A percentile compares a stretch with the other conserved stretches of the same genome.
Conservation (phyloP, 2,329 filamentous ascomycete species). For the Cephalotrichum gorgonifer region DNA sequence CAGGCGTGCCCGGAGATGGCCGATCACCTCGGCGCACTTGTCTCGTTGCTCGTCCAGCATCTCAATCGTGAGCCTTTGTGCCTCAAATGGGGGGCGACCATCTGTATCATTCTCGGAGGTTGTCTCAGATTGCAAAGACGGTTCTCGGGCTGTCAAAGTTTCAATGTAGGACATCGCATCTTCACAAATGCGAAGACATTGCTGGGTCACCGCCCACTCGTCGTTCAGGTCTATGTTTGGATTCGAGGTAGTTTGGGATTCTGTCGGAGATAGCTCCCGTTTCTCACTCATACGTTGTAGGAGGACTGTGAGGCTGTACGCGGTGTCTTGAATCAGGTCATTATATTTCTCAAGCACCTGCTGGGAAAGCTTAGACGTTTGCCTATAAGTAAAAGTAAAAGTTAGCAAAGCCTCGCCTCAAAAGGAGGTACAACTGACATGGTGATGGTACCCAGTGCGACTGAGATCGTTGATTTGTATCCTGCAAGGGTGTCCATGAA, state of each 20-base stretch:
- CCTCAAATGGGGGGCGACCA: constrained; percentile 16
- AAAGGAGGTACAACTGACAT: constrained; percentile 17
- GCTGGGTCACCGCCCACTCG: constrained; percentile 23
- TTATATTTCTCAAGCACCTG: constrained; percentile 22
- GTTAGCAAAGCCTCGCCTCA: constrained; percentile 6
- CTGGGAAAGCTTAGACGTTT: constrained; percentile 18
- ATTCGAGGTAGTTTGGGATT: constrained; percentile 10
- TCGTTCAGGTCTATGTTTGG: constrained; percentile 20
- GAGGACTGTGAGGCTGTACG: constrained; percentile 21
- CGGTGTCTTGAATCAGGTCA: constrained; percentile 25
- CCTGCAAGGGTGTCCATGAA: constrained; percentile 25
- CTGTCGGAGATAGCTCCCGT: constrained; percentile 12
- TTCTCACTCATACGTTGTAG: constrained; percentile 25
- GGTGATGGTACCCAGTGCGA: constrained; percentile 23
- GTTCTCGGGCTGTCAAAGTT: constrained; percentile 17
- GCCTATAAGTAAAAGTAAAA: constrained; percentile 13
- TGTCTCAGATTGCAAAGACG: constrained; percentile 11
- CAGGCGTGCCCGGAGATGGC: constrained; percentile 20
- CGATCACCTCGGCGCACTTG: constrained; percentile 18
- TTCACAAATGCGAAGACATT: constrained; percentile 28
- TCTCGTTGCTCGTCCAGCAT: constrained; percentile 19
- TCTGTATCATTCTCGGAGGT: neutral
- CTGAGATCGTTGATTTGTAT: constrained; percentile 27
- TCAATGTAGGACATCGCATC: constrained; percentile 22
- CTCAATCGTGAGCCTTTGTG: constrained; percentile 19